Percentiles rank a stretch among this genome's conserved stretches.
phyloP scores from a whole-genome alignment of 306 rosid species.

The Abrus pulchellus region DNA sequence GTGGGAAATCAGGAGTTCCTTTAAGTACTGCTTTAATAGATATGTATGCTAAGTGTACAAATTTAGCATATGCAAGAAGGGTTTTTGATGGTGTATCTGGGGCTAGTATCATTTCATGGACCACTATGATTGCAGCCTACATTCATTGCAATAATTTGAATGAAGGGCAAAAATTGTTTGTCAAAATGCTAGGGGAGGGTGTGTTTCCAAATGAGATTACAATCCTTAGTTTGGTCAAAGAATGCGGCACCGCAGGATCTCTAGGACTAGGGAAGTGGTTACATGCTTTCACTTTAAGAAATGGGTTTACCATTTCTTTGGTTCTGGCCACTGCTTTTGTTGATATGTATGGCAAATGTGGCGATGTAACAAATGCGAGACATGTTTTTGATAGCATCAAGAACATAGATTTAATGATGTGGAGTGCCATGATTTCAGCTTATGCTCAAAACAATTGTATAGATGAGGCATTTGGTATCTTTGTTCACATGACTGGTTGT shows the following conservation, averaged over 20 bases:
- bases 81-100: constrained; percentile 55
- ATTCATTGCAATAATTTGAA: constrained; percentile 48
- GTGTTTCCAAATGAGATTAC: constrained; percentile 72
- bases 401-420: constrained; percentile 63
- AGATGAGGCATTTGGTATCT: constrained; percentile 58
- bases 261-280: constrained; percentile 62
- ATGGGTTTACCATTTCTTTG: constrained; percentile 58
- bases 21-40: constrained; percentile 62
- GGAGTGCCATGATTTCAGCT: constrained; percentile 74
- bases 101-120: constrained; percentile 65
- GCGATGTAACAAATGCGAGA: constrained; percentile 59
- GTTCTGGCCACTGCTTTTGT: constrained; percentile 68
- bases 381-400: constrained; percentile 53
- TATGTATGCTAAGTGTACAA: constrained; percentile 65
- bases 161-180: constrained; percentile 54
- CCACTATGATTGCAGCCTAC: constrained; percentile 60
- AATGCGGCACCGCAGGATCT: constrained; percentile 57
- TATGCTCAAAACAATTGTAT: constrained; percentile 52
- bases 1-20: constrained; percentile 48
- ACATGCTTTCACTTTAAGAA: constrained; percentile 63
- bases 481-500: constrained; percentile 54
- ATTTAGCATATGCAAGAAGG: constrained; percentile 54
- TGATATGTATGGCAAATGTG: constrained; percentile 82
- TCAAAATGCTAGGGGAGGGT: constrained; percentile 54
- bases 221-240: constrained; percentile 64